Percentiles rank a stretch among this genome's conserved stretches.
phyloP scores from a whole-genome alignment of 768 basidiomycete species.

The Boletus subparvulus region DNA sequence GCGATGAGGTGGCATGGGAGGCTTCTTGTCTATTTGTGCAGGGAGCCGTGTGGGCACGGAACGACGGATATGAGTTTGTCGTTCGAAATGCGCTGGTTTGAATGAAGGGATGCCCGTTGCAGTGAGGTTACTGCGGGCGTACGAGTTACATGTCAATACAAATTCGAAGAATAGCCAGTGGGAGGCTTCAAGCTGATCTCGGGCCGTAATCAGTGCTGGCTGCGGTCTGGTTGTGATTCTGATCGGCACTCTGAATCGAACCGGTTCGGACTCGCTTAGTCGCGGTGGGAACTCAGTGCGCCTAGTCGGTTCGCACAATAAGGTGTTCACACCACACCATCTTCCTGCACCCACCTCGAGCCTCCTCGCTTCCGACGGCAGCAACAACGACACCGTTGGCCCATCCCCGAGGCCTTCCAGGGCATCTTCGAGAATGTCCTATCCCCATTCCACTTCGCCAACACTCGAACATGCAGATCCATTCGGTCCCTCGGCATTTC shows the following conservation, averaged over 20 bases:
- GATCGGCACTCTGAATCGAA: slow-evolving; percentile 1
- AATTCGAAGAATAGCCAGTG: neutral
- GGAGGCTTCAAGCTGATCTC: neutral
- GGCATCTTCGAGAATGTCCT: slow-evolving; percentile 38
- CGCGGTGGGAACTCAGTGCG: slow-evolving; percentile 26
- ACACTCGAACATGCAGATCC: slow-evolving; percentile 68
- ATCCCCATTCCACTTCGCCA: slow-evolving; percentile 56
- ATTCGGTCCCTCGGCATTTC: slow-evolving; percentile 46
- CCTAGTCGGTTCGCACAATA: slow-evolving; percentile 17
- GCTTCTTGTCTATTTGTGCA: neutral
- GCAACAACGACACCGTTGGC: slow-evolving; percentile 21
- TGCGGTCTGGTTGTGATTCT: neutral
- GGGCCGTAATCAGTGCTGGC: neutral
- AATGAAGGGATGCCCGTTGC: neutral
- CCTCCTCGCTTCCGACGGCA: slow-evolving; percentile 4
- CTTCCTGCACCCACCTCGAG: slow-evolving; percentile 4
- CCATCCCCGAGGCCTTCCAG: slow-evolving; percentile 10
- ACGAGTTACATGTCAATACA: neutral
- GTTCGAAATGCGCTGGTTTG: neutral
- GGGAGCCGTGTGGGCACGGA: neutral
- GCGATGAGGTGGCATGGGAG: slow-evolving; percentile 6
- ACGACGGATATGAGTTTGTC: slow-evolving; percentile 12
- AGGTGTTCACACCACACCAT: slow-evolving; percentile 16
- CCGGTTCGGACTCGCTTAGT: slow-evolving; percentile 23
- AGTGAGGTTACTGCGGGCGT: neutral